These are phyloP conservation scores for Heterobasidion irregulare DNA, from an alignment of 1,284 basidiomycete species.

Conservation along the genomic window DNA sequence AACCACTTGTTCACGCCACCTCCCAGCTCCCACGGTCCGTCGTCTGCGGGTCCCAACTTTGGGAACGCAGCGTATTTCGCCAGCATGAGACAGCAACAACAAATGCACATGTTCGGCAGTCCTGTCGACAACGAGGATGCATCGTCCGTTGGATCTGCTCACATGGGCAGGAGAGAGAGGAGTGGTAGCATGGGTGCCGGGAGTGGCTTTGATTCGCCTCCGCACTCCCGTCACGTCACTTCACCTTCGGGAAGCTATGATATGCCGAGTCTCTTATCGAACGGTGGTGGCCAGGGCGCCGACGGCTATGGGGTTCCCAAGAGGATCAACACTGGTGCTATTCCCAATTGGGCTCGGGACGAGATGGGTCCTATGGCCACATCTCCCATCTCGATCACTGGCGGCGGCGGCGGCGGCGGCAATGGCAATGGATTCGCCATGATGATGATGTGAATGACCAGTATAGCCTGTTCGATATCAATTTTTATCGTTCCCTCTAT, in stretches of 20 bases:
- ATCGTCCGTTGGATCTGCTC: conserved; percentile 28
- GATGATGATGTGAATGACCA: not conserved
- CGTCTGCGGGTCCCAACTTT: conserved; percentile 7
- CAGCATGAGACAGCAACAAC: conserved; percentile 22
- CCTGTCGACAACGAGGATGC: conserved; percentile 31
- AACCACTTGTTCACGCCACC: conserved; percentile 26
- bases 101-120: conserved; percentile 19
- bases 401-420: no score
- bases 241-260: not conserved
- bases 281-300: not conserved
- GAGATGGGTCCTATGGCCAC: not conserved
- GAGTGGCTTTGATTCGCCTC: conserved; percentile 26
- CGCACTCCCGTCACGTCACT: conserved; percentile 4
- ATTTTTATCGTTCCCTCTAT: not conserved
- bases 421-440: not conserved
- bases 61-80: conserved; percentile 21
- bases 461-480: not conserved
- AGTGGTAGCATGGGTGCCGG: conserved; percentile 29
- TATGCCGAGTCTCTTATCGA: not conserved
- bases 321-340: not conserved
- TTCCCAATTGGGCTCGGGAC: not conserved
- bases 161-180: conserved; percentile 18
- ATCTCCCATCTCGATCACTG: not conserved
- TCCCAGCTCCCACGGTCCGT: conserved; percentile 19
- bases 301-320: not conserved